Evolutionary conservation across 1,284 basidiomycete species (phyloP).

Genomic region (Puccinia polysora): DNA sequence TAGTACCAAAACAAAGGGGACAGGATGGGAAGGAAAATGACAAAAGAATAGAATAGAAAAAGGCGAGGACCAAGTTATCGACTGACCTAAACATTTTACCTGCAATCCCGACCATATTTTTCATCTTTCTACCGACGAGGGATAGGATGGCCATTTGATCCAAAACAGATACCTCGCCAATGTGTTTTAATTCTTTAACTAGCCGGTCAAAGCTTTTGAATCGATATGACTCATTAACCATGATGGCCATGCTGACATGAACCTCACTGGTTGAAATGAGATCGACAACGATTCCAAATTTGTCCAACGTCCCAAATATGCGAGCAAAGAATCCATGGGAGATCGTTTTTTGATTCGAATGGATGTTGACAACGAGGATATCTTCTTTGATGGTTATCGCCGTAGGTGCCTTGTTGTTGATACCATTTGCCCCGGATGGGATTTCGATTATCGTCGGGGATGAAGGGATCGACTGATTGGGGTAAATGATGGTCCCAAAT

Average conservation of each 20-base stretch:
- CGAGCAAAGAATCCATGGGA: slow-evolving; percentile 93
- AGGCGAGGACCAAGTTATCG: not conserved
- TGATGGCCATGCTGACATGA: slow-evolving; percentile 89
- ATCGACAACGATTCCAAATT: slow-evolving; percentile 90
- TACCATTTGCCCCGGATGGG: not conserved
- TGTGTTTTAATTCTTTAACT: slow-evolving; percentile 69
- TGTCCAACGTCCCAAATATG: slow-evolving; percentile 85
- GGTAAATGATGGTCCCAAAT: slow-evolving; percentile 87
- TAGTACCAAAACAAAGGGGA: not conserved
- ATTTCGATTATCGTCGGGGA: slow-evolving; percentile 47
- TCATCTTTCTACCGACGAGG: slow-evolving; percentile 89
- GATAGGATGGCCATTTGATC: slow-evolving; percentile 92
- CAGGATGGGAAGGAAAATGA: not conserved
- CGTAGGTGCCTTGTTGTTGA: slow-evolving; percentile 67
- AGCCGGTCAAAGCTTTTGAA: slow-evolving; percentile 68
- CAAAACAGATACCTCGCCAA: slow-evolving; percentile 74
- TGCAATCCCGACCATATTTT: slow-evolving; percentile 88
- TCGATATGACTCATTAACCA: slow-evolving; percentile 56
- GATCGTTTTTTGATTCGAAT: slow-evolving; percentile 93
- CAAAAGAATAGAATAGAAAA: not conserved
- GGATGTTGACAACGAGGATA: slow-evolving; percentile 88
- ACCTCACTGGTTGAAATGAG: slow-evolving; percentile 96
- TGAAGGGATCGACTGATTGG: slow-evolving; percentile 56
- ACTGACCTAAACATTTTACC: slow-evolving; percentile 80
- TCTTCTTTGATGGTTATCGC: slow-evolving; percentile 97